These are phyloP conservation scores for Linanthus parryae DNA, from an alignment of 148 eudicot genomes.

Conservation along the genomic window DNA sequence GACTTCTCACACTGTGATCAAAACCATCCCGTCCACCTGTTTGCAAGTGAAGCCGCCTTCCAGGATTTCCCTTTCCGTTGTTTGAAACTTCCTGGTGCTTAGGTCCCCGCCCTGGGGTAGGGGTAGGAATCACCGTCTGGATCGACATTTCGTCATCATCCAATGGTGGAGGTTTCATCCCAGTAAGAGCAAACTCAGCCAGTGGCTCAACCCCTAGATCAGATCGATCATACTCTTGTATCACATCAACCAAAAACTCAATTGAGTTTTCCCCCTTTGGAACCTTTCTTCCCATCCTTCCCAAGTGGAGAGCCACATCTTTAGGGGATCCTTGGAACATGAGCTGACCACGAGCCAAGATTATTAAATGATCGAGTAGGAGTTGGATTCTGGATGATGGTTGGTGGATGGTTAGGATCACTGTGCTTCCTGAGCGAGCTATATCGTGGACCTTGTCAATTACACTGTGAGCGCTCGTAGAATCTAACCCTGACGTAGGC, in stretches of 20 bases:
- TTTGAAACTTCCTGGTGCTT: neutral
- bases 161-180: conserved; percentile 35
- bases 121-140: conserved; percentile 17
- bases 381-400: conserved; percentile 37
- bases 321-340: conserved; percentile 49
- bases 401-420: conserved; percentile 43
- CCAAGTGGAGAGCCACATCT: conserved; percentile 31
- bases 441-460: conserved; percentile 37
- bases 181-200: conserved; percentile 44
- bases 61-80: neutral
- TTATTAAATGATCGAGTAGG: conserved; percentile 35
- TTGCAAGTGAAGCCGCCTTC: conserved; percentile 20
- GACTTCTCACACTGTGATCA: conserved; percentile 33
- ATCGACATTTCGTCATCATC: conserved; percentile 15
- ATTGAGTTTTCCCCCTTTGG: conserved; percentile 40
- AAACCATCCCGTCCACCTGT: conserved; percentile 10
- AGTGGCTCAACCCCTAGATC: conserved; percentile 35
- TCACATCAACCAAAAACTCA: conserved; percentile 40
- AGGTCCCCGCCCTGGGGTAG: conserved; percentile 8
- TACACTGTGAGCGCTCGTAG: conserved; percentile 42
- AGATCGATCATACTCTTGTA: conserved; percentile 41
- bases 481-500: conserved; percentile 47
- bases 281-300: conserved; percentile 27
- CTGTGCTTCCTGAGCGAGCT: conserved; percentile 36
- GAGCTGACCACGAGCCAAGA: conserved; percentile 43